A percentile compares a stretch with the other conserved stretches of the same genome.
Conservation (phyloP, 208 protist genomes). For the Crithidia thermophila region DNA sequence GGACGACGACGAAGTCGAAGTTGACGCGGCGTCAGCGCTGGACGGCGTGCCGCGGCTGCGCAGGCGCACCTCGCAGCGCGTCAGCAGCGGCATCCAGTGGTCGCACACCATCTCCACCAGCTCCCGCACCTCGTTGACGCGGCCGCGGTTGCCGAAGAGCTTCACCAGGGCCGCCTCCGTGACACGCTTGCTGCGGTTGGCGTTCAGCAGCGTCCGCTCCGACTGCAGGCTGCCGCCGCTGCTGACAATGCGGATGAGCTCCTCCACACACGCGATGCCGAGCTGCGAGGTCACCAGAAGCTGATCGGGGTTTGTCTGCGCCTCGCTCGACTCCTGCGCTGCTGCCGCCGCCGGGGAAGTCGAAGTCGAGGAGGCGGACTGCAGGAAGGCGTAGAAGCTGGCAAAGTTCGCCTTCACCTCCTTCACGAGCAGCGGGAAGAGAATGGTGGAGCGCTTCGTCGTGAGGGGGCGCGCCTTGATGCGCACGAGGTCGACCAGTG, state of each 20-base stretch:
- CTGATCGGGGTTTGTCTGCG: constrained; percentile 14
- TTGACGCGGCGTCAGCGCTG: not conserved
- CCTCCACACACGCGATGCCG: constrained; percentile 71
- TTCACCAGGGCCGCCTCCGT: constrained; percentile 76
- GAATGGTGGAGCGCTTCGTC: constrained; percentile 81
- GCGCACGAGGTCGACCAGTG: constrained; percentile 75
- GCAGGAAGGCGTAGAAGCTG: constrained; percentile 21
- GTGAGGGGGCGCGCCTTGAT: constrained; percentile 84
- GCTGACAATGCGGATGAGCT: constrained; percentile 83
- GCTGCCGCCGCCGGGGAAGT: constrained; percentile 2
- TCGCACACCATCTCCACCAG: constrained; percentile 55
- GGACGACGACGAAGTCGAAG: too few species aligned
- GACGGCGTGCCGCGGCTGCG: constrained; percentile 15
- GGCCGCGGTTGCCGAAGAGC: constrained; percentile 80
- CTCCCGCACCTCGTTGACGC: constrained; percentile 64
- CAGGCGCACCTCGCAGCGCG: constrained; percentile 33
- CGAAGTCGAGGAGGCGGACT: too few species aligned
- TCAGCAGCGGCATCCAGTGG: constrained; percentile 50
- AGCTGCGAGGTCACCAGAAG: constrained; percentile 52
- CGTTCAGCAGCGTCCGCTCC: constrained; percentile 87
- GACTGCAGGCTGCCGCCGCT: constrained; percentile 87
- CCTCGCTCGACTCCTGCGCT: not conserved
- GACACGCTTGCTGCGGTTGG: constrained; percentile 67
- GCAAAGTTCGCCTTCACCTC: constrained; percentile 36
- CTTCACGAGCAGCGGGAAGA: constrained; percentile 59